Evolutionary conservation across 164 flowering plant genomes (phyloP), one percentile per base, ranked within the genome.

Genomic region (Magnolia kwangsiensis): DNA sequence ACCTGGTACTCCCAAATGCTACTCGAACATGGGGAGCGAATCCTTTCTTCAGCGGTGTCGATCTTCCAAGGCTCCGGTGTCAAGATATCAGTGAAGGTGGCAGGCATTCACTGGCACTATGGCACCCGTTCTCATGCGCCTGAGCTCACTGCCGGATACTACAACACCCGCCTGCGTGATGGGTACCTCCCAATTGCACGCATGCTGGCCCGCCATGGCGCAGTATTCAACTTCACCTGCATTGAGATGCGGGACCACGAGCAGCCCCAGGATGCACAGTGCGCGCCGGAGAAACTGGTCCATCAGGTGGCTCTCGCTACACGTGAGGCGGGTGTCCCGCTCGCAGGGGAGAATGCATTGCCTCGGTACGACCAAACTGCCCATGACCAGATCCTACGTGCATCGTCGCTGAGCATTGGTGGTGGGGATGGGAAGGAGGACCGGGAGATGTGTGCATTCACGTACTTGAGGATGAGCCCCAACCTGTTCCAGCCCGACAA

Each of bases 51-150:
- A 0, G 92, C 95, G 73, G 72, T 78, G 11, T 73, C 87, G 10
- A 72, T 87, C 77, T 93, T 90, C 79, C 68, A 82, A 50, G 79
- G 66, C 74, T 78, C 83, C 0, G 90, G 89, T 0, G 88, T 85
- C 31, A 93, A 92, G 82, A 88, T 93, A 76, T 93, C 99, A 0
- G 97, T 89, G 2, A 95, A 95, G 78, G 76, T 95, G 21, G 96
- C 98, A 1, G 99, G 99, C 29, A 92, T 95, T 69, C 99, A 95
- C 79, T 95, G 99, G 99, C 99, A 95, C 77, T 92, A 95, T 67
- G 97, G 97, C 2, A 83, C 91, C 18, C 84, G 96, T 7, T 93
- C 99, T 8, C 99, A 95, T 72, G 96, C 99, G 21, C 95, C 99
- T 1, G 99, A 95, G 82, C 99, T 95, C 79, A 95, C 99, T 1